A percentile compares a stretch with the other conserved stretches of the same genome.
phyloP scores from a whole-genome alignment of 2,329 filamentous ascomycete genomes.

The Pseudogymnoascus sp. region DNA sequence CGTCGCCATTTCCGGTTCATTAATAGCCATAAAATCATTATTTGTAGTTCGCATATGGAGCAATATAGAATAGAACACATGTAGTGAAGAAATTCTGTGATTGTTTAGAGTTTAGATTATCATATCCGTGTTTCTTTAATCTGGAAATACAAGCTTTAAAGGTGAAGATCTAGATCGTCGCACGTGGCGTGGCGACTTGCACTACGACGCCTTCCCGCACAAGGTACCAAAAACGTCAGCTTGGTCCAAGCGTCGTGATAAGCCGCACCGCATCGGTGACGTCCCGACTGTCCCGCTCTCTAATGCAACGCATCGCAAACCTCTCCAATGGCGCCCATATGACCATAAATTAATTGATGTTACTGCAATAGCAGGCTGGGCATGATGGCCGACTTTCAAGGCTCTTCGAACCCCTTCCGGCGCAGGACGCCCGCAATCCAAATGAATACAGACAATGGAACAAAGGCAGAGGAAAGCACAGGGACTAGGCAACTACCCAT shows the following conservation, averaged over 20 bases:
- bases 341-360: background rate
- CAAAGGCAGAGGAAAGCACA: background rate
- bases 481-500: background rate
- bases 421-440: conserved; percentile 13
- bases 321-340: conserved; percentile 3
- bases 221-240: conserved; percentile 4
- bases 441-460: background rate
- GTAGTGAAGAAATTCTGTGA: background rate
- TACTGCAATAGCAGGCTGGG: conserved; percentile 1
- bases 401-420: conserved; percentile 28
- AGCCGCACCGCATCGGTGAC: conserved; percentile 1
- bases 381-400: conserved; percentile 22
- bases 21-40: background rate
- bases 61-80: background rate
- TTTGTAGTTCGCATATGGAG: background rate
- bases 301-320: background rate
- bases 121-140: background rate
- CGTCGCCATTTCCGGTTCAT: background rate
- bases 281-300: background rate
- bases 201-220: background rate
- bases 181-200: background rate
- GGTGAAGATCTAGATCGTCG: background rate
- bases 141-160: conserved; percentile 1
- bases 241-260: conserved; percentile 4
- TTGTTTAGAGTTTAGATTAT: background rate